Evolutionary conservation across 768 basidiomycete species (phyloP).

Genomic region (Phlegmacium glaucopus): DNA sequence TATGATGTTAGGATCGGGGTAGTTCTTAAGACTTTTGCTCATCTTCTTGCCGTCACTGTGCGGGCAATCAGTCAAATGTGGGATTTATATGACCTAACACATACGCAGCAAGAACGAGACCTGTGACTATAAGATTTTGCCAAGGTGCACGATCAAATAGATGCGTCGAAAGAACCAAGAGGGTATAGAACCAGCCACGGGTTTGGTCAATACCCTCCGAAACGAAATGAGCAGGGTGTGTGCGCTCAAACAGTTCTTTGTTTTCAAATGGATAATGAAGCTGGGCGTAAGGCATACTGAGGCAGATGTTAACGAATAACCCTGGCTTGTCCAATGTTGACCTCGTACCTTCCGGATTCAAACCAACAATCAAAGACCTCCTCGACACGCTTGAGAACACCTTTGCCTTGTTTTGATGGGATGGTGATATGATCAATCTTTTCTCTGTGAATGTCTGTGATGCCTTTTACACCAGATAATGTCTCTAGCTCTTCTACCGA

Average conservation of each 20-base stretch:
- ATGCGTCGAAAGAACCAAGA: conserved; percentile 94
- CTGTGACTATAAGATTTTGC: conserved; percentile 97
- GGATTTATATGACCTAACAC: conserved; percentile 19
- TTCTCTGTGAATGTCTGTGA: conserved; percentile 90
- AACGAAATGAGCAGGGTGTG: conserved; percentile 94
- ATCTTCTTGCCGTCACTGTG: conserved; percentile 96
- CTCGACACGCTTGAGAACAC: conserved; percentile 82
- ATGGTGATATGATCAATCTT: conserved; percentile 96
- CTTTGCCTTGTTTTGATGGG: conserved; percentile 87
- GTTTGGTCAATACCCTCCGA: conserved; percentile 99
- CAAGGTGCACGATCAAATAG: conserved; percentile 92
- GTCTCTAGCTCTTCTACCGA: conserved; percentile 87
- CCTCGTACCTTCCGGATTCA: conserved; percentile 88
- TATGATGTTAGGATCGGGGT: conserved; percentile 91
- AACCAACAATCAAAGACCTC: conserved; percentile 99
- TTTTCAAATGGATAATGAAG: conserved; percentile 99
- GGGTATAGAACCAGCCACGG: conserved; percentile 99
- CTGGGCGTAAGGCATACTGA: conserved; percentile 97
- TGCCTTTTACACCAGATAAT: conserved; percentile 78
- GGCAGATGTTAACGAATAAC: conserved; percentile 1
- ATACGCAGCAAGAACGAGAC: conserved; percentile 91
- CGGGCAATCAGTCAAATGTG: conserved; percentile 1
- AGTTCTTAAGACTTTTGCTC: conserved; percentile 97
- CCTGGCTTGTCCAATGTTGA: background rate
- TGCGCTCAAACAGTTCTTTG: conserved; percentile 77